Evolutionary conservation across 306 rosid species (phyloP).

Genomic region (Astragalus membranaceus): DNA sequence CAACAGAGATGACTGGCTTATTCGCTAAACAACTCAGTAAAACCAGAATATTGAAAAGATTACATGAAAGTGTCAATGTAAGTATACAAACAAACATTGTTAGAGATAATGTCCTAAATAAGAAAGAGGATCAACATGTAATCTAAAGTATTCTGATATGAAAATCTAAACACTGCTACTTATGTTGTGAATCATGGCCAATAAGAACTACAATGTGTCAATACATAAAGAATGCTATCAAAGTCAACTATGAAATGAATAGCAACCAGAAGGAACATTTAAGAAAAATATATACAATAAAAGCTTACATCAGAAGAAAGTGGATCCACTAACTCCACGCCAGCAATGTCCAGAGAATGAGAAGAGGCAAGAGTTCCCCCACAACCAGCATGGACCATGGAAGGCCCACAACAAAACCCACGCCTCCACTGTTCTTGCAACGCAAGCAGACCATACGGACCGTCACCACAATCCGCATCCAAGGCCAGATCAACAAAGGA

Average conservation of each 20-base stretch:
- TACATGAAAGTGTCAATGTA: not conserved
- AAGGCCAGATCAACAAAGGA: conserved; percentile 89
- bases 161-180: not conserved
- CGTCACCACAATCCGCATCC: conserved; percentile 92
- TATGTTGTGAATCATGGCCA: not conserved
- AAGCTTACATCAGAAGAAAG: conserved; percentile 87
- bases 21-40: not conserved
- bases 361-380: conserved; percentile 96
- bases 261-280: conserved; percentile 16
- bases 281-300: not conserved
- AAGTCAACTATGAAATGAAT: not conserved
- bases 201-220: not conserved
- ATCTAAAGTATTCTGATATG: not conserved
- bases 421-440: conserved; percentile 98
- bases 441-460: conserved; percentile 97
- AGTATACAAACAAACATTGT: not conserved
- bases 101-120: not conserved
- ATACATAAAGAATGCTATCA: not conserved
- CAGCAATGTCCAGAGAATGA: conserved; percentile 97
- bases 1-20: not conserved
- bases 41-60: not conserved
- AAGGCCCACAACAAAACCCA: conserved; percentile 96
- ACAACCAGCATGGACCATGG: conserved; percentile 95
- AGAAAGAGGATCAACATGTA: not conserved
- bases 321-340: conserved; percentile 95